Percentiles rank a stretch among this genome's conserved stretches.
Evolutionary conservation across 345 rosid genomes (phyloP).

Genomic region (Eucalyptus cladocalyx): DNA sequence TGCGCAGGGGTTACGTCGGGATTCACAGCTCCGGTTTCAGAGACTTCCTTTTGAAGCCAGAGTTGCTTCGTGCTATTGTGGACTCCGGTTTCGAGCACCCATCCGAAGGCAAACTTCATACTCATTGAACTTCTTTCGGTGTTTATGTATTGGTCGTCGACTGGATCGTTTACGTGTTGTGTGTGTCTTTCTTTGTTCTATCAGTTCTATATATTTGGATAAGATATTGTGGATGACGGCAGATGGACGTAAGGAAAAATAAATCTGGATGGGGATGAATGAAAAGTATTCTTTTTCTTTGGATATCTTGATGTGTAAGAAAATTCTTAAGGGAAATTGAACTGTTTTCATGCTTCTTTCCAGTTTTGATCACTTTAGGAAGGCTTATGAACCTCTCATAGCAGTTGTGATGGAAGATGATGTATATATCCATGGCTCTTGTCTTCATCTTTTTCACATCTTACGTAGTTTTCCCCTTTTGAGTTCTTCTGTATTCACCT

Average conservation of each 20-base stretch:
- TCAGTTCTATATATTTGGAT: not conserved
- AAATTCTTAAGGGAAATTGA: not conserved
- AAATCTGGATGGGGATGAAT: not conserved
- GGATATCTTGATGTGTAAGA: not conserved
- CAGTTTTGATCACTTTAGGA: not conserved
- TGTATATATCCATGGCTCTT: not conserved
- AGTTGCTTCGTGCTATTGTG: slow-evolving; percentile 93
- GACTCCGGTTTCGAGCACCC: slow-evolving; percentile 99
- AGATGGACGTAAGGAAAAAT: not conserved
- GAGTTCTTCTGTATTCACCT: not conserved
- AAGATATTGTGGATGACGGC: not conserved
- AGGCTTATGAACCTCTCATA: not conserved
- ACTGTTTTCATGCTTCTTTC: not conserved
- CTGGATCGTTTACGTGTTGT: not conserved
- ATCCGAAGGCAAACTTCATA: slow-evolving; percentile 60
- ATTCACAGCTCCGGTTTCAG: slow-evolving; percentile 99
- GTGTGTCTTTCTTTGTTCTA: not conserved
- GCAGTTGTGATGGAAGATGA: not conserved
- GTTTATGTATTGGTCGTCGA: not conserved
- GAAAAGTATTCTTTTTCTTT: not conserved
- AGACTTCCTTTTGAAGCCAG: slow-evolving; percentile 98
- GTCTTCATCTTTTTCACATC: not conserved
- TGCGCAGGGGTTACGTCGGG: slow-evolving; percentile 83
- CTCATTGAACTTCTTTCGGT: not conserved
- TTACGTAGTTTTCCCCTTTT: not conserved